Conservation (phyloP, 495 filamentous ascomycete species). For the Trichoderma asperelloides region DNA sequence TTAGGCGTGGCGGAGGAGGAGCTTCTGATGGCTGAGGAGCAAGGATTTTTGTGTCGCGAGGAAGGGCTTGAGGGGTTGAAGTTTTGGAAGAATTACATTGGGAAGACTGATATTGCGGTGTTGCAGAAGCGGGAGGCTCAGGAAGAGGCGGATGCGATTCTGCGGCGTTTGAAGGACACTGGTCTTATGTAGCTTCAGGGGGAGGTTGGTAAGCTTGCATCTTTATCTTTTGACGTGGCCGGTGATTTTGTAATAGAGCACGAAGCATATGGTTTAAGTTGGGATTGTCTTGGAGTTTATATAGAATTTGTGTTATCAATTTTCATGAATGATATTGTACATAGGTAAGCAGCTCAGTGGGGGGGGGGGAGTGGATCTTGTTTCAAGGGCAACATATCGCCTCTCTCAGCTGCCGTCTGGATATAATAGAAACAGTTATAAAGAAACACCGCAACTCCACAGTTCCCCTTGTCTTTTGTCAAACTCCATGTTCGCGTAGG, state of each 20-base stretch:
- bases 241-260: too few relatives aligned
- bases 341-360: neutral
- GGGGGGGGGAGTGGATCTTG: too few relatives aligned
- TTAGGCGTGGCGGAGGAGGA: conserved; percentile 96
- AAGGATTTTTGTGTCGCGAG: conserved; percentile 72
- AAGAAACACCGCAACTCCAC: neutral
- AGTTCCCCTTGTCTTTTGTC: neutral
- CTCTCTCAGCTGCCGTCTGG: neutral
- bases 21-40: conserved; percentile 91
- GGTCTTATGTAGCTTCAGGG: neutral
- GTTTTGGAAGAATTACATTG: conserved; percentile 70
- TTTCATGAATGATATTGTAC: neutral
- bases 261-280: too few relatives aligned
- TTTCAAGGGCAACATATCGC: neutral
- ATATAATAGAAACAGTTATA: neutral
- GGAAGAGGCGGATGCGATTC: neutral
- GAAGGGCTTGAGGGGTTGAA: conserved; percentile 72
- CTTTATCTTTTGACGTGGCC: too few relatives aligned
- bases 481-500: neutral
- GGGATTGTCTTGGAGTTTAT: too few relatives aligned
- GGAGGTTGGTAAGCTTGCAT: too few relatives aligned
- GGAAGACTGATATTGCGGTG: conserved; percentile 27
- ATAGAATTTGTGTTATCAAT: too few relatives aligned
- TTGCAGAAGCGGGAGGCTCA: neutral
- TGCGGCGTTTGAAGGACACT: conserved; percentile 4